Evolutionary conservation across 306 rosid genomes (phyloP).

Genomic region (Dalbergia cultrata): DNA sequence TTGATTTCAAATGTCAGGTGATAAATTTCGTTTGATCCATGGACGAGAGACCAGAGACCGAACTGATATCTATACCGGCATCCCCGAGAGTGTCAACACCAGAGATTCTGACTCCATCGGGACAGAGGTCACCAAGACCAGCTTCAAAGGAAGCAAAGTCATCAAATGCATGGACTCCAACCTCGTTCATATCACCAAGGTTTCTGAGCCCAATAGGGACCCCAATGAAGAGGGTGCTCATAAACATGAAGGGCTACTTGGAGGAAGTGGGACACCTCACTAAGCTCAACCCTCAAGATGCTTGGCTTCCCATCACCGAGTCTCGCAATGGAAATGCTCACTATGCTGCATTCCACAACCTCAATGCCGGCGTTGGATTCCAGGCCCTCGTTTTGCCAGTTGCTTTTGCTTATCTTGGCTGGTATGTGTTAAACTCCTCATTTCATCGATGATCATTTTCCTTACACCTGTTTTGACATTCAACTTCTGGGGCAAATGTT

Average conservation of each 20-base stretch:
- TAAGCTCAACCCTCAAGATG: slow-evolving; percentile 96
- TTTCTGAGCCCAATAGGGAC: slow-evolving; percentile 97
- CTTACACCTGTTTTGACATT: not conserved
- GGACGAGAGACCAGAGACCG: slow-evolving; percentile 98
- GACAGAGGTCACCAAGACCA: slow-evolving; percentile 91
- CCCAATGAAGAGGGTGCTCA: slow-evolving; percentile 92
- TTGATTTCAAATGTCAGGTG: slow-evolving; percentile 8
- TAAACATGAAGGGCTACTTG: slow-evolving; percentile 95
- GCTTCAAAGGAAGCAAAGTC: slow-evolving; percentile 85
- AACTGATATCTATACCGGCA: slow-evolving; percentile 94
- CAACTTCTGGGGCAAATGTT: not conserved
- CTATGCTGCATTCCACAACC: slow-evolving; percentile 97
- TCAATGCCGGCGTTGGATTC: slow-evolving; percentile 97
- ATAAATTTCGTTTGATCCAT: slow-evolving; percentile 43
- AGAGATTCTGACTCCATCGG: slow-evolving; percentile 87
- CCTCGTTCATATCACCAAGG: slow-evolving; percentile 97
- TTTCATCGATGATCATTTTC: not conserved
- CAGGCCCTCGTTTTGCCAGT: slow-evolving; percentile 95
- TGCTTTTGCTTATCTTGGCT: slow-evolving; percentile 96
- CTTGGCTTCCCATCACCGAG: slow-evolving; percentile 99
- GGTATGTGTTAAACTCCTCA: slow-evolving; percentile 54
- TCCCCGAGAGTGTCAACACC: slow-evolving; percentile 95
- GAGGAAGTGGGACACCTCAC: slow-evolving; percentile 98
- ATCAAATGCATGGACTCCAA: slow-evolving; percentile 94
- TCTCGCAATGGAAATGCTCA: slow-evolving; percentile 98